Evolutionary conservation across 2,329 filamentous ascomycete species (phyloP).

Genomic region (Sordariomycetes sp.): DNA sequence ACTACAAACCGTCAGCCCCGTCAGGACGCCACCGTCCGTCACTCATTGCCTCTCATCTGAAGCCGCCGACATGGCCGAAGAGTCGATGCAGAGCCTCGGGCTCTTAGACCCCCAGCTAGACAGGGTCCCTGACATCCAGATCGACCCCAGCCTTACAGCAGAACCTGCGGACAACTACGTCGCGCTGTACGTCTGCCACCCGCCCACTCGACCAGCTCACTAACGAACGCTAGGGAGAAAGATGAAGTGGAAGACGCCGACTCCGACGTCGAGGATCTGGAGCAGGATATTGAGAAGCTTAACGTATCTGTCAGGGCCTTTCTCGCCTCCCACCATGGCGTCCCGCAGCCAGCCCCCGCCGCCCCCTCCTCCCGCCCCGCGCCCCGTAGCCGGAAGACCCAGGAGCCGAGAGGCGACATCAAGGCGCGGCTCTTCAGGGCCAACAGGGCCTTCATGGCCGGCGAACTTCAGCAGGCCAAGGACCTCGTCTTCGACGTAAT

Average conservation of each 20-base stretch:
- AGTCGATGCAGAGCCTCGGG: background rate
- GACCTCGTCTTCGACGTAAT: constrained; percentile 49
- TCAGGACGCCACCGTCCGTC: background rate
- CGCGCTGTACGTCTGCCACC: background rate
- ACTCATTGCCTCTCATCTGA: background rate
- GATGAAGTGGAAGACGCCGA: constrained; percentile 24
- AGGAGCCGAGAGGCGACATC: constrained; percentile 58
- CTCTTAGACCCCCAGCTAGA: constrained; percentile 3
- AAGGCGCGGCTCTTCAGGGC: constrained; percentile 54
- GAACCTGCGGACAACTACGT: background rate
- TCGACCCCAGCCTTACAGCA: background rate
- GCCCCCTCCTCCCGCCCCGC: constrained; percentile 14
- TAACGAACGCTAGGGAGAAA: constrained; percentile 4
- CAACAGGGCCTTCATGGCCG: constrained; percentile 51
- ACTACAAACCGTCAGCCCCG: background rate
- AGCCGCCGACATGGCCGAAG: background rate
- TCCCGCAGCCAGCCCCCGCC: constrained; percentile 8
- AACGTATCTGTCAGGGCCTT: constrained; percentile 27
- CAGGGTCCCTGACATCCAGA: background rate
- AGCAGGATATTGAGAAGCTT: constrained; percentile 27
- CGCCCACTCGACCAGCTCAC: background rate
- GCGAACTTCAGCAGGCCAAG: constrained; percentile 46
- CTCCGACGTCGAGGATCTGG: constrained; percentile 28
- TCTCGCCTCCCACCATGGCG: constrained; percentile 21
- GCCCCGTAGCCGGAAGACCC: constrained; percentile 38